These are phyloP conservation scores for Phanerochaete sordida DNA, from an alignment of 768 basidiomycete species.

Conservation along the genomic window DNA sequence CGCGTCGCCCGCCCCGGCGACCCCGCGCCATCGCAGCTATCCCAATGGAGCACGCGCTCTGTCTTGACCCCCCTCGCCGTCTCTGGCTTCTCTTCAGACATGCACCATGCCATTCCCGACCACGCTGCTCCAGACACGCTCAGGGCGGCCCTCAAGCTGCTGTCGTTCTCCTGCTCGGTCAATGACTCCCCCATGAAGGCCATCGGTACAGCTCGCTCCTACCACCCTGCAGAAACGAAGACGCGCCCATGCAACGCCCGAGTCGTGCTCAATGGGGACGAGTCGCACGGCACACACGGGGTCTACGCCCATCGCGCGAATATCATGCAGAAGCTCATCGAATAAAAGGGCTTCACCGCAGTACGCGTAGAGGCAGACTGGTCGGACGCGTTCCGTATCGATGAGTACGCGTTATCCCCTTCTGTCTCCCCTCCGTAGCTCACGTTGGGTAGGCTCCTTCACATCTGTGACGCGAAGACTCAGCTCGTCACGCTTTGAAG, in stretches of 20 bases:
- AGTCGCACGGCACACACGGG: constrained; percentile 28
- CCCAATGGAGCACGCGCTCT: too few relatives aligned
- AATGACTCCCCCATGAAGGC: constrained; percentile 22
- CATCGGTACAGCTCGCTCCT: constrained; percentile 15
- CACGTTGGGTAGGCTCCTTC: constrained; percentile 15
- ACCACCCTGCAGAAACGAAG: neutral
- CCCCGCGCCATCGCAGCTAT: too few relatives aligned
- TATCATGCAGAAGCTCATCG: constrained; percentile 26
- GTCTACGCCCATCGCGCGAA: constrained; percentile 29
- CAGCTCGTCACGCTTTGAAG: constrained; percentile 14
- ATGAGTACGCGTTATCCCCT: constrained; percentile 8
- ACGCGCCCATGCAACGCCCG: constrained; percentile 18
- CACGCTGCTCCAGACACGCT: constrained; percentile 10
- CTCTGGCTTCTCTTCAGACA: neutral
- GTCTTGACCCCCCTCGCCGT: too few relatives aligned
- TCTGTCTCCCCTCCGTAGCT: constrained; percentile 1
- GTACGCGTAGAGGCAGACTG: constrained; percentile 29
- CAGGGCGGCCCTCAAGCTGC: constrained; percentile 12
- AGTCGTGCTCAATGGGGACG: constrained; percentile 28
- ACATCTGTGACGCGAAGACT: constrained; percentile 14
- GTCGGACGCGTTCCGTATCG: constrained; percentile 29
- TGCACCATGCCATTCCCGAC: constrained; percentile 4
- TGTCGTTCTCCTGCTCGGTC: constrained; percentile 13
- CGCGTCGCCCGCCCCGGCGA: too few relatives aligned
- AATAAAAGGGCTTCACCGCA: constrained; percentile 27